Evolutionary conservation across 768 basidiomycete genomes (phyloP), one percentile per base, ranked within the genome.

Genomic region (Kwoniella europaea): DNA sequence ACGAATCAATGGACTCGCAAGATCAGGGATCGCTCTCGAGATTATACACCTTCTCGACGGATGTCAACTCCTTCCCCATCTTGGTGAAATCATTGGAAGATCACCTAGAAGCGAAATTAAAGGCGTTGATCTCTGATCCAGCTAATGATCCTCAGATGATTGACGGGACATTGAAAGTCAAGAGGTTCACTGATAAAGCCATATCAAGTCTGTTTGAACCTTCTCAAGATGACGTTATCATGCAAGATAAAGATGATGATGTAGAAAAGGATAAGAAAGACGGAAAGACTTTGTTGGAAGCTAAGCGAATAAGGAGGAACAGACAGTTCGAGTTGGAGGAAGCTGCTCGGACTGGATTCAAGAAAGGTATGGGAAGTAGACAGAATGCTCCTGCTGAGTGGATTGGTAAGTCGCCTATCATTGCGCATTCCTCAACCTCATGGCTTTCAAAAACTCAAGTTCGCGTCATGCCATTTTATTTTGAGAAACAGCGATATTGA

Each of bases 311-410:
- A 35, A 71, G 27, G 27, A 63, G 63, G 41, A 53, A 35, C 22
- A 58, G 65, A 29, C 68, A 73, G 65, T 65, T 81, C 7, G 81
- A 79, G 35, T 61, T 83, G 50, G 73, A 82, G 66, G 77, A 76
- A 50, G 79, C 79, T 20, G 63, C 82, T 16, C 43, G 81, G 42
- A 68, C 56, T 29, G 82, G 81, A 0, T 78, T 81, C 67, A 82
- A 81, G 65, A 59, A 72, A 13, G 82, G 80, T 22, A 74, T 83
- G 72, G 80, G 80, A 42, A 79, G 77, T 57, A 63, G 82, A 27
- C 80, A 82, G 61, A 82, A 81, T 68, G 79, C 78, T 3, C 82
- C 82, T 10, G 82, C 82, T 4, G 82, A 83, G 59, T 79, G 80
- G 76, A 83, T 83, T 50, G 82, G 82, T 81, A 52, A 64, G 80